Evolutionary conservation across 495 filamentous ascomycete genomes (phyloP).

Genomic region (Aspergillus conjunctus): DNA sequence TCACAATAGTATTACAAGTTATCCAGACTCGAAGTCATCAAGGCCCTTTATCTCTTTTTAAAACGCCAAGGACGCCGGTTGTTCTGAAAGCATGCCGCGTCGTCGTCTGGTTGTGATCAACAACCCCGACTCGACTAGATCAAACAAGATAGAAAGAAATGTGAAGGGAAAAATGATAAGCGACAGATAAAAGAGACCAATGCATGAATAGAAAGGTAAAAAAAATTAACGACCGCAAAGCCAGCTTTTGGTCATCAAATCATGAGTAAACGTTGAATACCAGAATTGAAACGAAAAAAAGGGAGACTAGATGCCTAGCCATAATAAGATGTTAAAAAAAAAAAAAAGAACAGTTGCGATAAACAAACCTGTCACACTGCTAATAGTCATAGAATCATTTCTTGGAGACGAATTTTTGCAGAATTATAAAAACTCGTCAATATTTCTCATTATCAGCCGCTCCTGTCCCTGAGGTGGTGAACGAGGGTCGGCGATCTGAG

Average conservation of each 20-base stretch:
- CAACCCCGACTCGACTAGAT: conserved; percentile 1
- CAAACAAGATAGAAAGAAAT: conserved; percentile 2
- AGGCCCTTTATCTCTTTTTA: conserved; percentile 28
- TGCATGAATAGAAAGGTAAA: conserved; percentile 13
- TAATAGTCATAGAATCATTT: conserved; percentile 43
- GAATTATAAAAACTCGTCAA: conserved; percentile 54
- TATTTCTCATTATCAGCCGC: conserved; percentile 54
- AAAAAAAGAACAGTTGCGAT: conserved; percentile 22
- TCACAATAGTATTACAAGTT: conserved; percentile 33
- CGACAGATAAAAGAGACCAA: conserved; percentile 15
- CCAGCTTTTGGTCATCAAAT: conserved; percentile 51
- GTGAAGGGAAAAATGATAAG: conserved; percentile 18
- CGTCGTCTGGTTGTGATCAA: background rate
- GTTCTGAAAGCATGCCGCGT: conserved; percentile 28
- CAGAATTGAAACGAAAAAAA: conserved; percentile 5
- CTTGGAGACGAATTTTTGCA: conserved; percentile 15
- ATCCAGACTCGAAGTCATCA: conserved; percentile 23
- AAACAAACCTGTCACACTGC: conserved; percentile 27
- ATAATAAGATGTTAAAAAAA: conserved; percentile 21
- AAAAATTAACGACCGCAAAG: conserved; percentile 46
- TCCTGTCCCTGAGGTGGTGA: conserved; percentile 51
- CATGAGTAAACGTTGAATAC: conserved; percentile 27
- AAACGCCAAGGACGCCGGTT: conserved; percentile 35
- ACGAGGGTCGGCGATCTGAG: conserved; percentile 47
- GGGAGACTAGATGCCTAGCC: background rate